A percentile compares a stretch with the other conserved stretches of the same genome.
These are phyloP conservation scores for Macaranga tanarius DNA, from an alignment of 441 rosid genomes.

Conservation along the genomic window DNA sequence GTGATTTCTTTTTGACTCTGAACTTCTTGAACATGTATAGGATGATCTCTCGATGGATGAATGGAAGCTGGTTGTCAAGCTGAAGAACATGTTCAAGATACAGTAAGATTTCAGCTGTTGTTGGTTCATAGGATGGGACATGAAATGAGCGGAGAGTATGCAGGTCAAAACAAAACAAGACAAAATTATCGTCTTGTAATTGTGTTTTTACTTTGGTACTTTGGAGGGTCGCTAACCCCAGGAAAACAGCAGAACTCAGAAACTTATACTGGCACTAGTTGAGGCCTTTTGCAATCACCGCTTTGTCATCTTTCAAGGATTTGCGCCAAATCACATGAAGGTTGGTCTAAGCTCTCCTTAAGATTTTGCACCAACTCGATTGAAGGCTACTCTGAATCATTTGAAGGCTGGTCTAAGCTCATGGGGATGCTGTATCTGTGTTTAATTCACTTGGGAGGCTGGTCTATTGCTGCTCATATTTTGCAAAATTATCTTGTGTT, in stretches of 20 bases:
- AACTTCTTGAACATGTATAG: conserved; percentile 30
- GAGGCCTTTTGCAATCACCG: neutral
- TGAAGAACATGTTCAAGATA: conserved; percentile 64
- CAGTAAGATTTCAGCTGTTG: conserved; percentile 11
- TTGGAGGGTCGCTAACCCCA: neutral
- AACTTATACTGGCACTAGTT: neutral
- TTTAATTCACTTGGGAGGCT: neutral
- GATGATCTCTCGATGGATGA: conserved; percentile 68
- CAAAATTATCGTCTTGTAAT: neutral
- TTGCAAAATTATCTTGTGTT: neutral
- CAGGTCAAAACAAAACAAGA: neutral
- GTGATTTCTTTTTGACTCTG: neutral
- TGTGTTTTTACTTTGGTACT: neutral
- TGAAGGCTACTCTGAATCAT: neutral
- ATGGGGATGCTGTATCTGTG: neutral
- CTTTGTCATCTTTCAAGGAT: neutral
- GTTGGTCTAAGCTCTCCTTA: neutral
- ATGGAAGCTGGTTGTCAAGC: conserved; percentile 73
- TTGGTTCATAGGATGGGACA: neutral
- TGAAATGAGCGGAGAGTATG: neutral
- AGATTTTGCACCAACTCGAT: neutral
- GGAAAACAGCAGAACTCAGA: neutral
- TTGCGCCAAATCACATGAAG: neutral
- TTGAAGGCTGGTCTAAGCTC: neutral
- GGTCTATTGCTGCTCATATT: neutral